phyloP scores from a whole-genome alignment of 179 eudicot species.

The Silene noctiflora region DNA sequence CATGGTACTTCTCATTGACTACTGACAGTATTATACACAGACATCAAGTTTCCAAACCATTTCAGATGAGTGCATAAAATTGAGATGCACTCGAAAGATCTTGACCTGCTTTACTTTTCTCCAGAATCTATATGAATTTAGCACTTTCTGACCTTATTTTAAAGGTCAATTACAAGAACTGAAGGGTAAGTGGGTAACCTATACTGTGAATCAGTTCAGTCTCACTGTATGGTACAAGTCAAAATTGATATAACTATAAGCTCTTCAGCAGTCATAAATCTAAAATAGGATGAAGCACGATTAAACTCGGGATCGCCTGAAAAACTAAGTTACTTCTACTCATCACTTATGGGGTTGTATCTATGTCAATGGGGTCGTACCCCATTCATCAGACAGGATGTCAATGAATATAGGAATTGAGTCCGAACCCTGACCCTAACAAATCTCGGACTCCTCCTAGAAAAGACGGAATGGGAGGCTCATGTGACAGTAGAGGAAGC shows the following conservation, averaged over 20 bases:
- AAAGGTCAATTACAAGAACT: background rate
- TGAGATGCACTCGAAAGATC: background rate
- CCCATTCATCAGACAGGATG: background rate
- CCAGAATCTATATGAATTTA: background rate
- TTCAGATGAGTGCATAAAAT: background rate
- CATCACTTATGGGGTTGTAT: background rate
- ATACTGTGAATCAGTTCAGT: background rate
- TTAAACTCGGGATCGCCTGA: background rate
- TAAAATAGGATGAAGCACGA: background rate
- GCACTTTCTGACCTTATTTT: background rate
- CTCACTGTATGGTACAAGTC: background rate
- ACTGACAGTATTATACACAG: background rate
- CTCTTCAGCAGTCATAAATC: background rate
- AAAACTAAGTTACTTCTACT: too few relatives aligned
- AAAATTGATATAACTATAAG: background rate
- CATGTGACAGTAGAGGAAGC: background rate
- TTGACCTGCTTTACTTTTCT: background rate
- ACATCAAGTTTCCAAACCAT: background rate
- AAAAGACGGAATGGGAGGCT: background rate
- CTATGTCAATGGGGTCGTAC: background rate
- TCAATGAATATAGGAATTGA: background rate
- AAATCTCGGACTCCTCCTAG: background rate
- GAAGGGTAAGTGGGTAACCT: background rate
- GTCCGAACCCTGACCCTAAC: background rate
- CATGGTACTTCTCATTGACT: background rate